Percentiles rank a stretch among this genome's conserved stretches.
These are phyloP conservation scores for Zymoseptoria passerinii DNA, from an alignment of 2,329 filamentous ascomycete species.

Conservation along the genomic window DNA sequence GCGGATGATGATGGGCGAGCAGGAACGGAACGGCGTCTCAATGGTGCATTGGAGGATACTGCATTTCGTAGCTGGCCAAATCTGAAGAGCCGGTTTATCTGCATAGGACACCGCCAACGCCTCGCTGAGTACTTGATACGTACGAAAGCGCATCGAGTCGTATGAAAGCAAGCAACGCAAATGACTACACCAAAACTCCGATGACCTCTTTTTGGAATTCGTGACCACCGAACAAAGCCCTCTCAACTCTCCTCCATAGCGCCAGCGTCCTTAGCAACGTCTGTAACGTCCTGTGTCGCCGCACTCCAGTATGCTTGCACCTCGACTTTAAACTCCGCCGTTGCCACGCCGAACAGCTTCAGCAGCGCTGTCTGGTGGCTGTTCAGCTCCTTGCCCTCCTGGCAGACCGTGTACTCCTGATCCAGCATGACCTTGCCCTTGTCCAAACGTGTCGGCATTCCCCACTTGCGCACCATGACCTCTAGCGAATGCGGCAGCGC, in stretches of 20 bases:
- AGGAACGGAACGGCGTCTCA: slow-evolving; percentile 11
- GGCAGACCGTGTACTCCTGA: slow-evolving; percentile 67
- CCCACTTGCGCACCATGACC: slow-evolving; percentile 79
- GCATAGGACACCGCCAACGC: slow-evolving; percentile 24
- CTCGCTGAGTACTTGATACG: slow-evolving; percentile 22
- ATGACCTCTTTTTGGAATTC: background rate
- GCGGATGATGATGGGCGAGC: slow-evolving; percentile 9
- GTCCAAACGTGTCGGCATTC: slow-evolving; percentile 79
- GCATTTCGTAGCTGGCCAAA: slow-evolving; percentile 16
- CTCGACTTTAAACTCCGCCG: slow-evolving; percentile 82
- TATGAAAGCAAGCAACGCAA: slow-evolving; percentile 15
- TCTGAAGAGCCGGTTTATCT: slow-evolving; percentile 6
- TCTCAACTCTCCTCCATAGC: slow-evolving; percentile 25
- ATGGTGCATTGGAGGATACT: slow-evolving; percentile 10
- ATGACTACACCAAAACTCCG: slow-evolving; percentile 2
- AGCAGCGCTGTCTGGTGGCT: slow-evolving; percentile 85
- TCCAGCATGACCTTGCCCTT: slow-evolving; percentile 81
- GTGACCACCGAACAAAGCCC: background rate
- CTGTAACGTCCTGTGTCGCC: slow-evolving; percentile 27
- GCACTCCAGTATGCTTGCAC: slow-evolving; percentile 53
- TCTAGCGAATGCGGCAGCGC: slow-evolving; percentile 82
- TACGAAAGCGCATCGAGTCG: slow-evolving; percentile 18
- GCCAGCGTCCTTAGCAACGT: slow-evolving; percentile 20
- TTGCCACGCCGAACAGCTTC: slow-evolving; percentile 85
- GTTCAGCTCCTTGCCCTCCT: slow-evolving; percentile 75